phyloP scores from a whole-genome alignment of 1,284 basidiomycete genomes.

The Cryptococcus wingfieldii region DNA sequence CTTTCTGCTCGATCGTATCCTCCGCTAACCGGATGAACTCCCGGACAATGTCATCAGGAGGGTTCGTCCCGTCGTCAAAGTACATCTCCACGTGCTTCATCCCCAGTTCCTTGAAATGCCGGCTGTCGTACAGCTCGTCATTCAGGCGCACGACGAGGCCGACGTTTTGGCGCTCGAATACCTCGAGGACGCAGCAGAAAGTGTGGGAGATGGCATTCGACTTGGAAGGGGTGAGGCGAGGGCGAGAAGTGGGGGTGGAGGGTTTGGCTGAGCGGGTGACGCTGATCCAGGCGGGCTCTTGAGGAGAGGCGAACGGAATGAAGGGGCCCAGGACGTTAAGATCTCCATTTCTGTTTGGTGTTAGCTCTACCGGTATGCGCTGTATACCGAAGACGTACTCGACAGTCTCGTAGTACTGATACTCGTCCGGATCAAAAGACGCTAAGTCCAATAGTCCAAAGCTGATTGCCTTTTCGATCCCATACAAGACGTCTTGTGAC shows the following conservation, averaged over 20 bases:
- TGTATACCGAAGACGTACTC: slow-evolving; percentile 49
- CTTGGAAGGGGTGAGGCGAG: slow-evolving; percentile 11
- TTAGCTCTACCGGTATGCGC: background rate
- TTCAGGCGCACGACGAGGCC: slow-evolving; percentile 93
- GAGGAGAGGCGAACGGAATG: slow-evolving; percentile 93
- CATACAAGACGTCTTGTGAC: slow-evolving; percentile 78
- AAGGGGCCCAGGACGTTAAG: slow-evolving; percentile 88
- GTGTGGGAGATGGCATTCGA: slow-evolving; percentile 63
- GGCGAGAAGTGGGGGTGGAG: background rate
- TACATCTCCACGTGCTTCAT: slow-evolving; percentile 82
- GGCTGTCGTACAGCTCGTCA: slow-evolving; percentile 86
- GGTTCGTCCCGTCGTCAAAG: slow-evolving; percentile 83
- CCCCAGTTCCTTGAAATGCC: slow-evolving; percentile 75
- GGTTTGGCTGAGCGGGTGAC: slow-evolving; percentile 2
- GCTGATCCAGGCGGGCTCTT: slow-evolving; percentile 51
- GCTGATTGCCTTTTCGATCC: slow-evolving; percentile 89
- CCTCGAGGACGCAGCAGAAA: slow-evolving; percentile 83
- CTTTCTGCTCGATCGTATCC: slow-evolving; percentile 66
- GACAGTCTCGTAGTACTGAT: slow-evolving; percentile 86
- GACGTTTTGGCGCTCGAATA: slow-evolving; percentile 81
- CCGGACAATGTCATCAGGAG: slow-evolving; percentile 87
- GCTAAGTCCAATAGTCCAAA: slow-evolving; percentile 85
- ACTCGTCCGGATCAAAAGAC: slow-evolving; percentile 60
- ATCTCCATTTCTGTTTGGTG: slow-evolving; percentile 67
- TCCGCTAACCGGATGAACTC: slow-evolving; percentile 84